A percentile compares a stretch with the other conserved stretches of the same genome.
Evolutionary conservation across 2,329 filamentous ascomycete genomes (phyloP).

Genomic region (Cercospora sesami): DNA sequence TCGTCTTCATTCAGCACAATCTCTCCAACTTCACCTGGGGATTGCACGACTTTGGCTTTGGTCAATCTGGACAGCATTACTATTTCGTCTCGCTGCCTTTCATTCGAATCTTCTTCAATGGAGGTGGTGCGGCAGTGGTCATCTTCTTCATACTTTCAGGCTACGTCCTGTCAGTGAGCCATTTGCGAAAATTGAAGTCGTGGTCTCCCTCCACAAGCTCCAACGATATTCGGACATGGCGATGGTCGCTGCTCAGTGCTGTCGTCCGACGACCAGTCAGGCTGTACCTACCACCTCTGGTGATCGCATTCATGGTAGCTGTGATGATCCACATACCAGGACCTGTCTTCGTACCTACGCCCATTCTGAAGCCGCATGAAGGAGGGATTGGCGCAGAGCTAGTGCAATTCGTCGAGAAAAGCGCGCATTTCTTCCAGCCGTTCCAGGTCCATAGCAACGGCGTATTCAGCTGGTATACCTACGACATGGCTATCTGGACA

Average conservation of each 20-base stretch:
- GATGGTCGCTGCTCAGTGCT: conserved; percentile 14
- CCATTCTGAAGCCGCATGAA: conserved; percentile 6
- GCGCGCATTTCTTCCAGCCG: conserved; percentile 7
- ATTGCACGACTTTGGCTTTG: conserved; percentile 39
- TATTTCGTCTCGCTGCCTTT: conserved; percentile 55
- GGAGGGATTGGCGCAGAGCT: conserved; percentile 16
- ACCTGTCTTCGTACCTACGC: conserved; percentile 3
- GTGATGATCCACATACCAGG: conserved; percentile 19
- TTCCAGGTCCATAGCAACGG: conserved; percentile 13
- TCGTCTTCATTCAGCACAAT: conserved; percentile 65
- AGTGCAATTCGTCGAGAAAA: background rate
- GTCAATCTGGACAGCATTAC: conserved; percentile 42
- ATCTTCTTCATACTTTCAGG: conserved; percentile 55
- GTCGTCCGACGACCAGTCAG: conserved; percentile 17
- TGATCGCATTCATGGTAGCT: conserved; percentile 12
- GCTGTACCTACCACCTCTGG: conserved; percentile 14
- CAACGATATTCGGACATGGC: conserved; percentile 1
- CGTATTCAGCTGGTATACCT: conserved; percentile 10
- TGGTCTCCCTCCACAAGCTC: background rate
- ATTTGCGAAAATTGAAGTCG: conserved; percentile 20
- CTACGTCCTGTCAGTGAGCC: conserved; percentile 45
- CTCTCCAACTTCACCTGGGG: conserved; percentile 32
- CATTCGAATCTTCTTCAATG: conserved; percentile 53
- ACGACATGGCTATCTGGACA: conserved; percentile 25
- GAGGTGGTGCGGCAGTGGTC: conserved; percentile 58